Conservation (phyloP, 805 yeast species). For the Komagataella pseudopastoris region DNA sequence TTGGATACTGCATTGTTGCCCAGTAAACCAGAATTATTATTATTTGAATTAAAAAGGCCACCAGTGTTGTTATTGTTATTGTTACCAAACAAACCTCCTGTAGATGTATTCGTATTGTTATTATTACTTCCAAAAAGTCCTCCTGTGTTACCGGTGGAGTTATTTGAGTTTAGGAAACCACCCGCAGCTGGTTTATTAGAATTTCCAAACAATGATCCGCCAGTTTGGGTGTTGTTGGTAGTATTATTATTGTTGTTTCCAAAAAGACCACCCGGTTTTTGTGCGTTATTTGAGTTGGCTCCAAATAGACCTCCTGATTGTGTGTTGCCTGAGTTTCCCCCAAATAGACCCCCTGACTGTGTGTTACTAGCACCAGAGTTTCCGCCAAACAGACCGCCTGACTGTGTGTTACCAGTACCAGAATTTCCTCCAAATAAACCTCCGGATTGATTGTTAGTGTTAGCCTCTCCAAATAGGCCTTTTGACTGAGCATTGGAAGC, state of each 20-base stretch:
- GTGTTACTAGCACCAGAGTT: conserved; percentile 2
- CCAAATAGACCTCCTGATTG: conserved; percentile 18
- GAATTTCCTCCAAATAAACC: neutral
- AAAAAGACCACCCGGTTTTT: conserved; percentile 15
- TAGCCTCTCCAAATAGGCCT: neutral
- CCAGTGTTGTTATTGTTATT: conserved; percentile 7
- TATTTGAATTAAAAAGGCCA: conserved; percentile 12
- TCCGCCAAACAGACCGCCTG: neutral
- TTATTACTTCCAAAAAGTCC: conserved; percentile 6
- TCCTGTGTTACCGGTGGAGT: conserved; percentile 1
- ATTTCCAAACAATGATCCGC: conserved; percentile 9
- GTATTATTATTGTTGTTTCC: conserved; percentile 6
- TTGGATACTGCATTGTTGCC: conserved; percentile 16
- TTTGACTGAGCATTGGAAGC: neutral
- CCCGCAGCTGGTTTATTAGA: conserved; percentile 8
- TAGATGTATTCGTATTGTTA: conserved; percentile 6
- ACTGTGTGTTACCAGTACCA: neutral
- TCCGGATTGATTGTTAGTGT: neutral
- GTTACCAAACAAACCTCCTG: conserved; percentile 20
- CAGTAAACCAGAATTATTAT: conserved; percentile 1
- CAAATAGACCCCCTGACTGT: neutral
- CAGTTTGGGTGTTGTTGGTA: conserved; percentile 6
- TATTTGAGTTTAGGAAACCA: neutral
- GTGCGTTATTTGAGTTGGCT: conserved; percentile 5
- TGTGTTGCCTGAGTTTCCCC: conserved; percentile 1